Base-by-base conservation (phyloP, 2,329 filamentous ascomycete genomes). In the Cercospora brassicicola region DNA sequence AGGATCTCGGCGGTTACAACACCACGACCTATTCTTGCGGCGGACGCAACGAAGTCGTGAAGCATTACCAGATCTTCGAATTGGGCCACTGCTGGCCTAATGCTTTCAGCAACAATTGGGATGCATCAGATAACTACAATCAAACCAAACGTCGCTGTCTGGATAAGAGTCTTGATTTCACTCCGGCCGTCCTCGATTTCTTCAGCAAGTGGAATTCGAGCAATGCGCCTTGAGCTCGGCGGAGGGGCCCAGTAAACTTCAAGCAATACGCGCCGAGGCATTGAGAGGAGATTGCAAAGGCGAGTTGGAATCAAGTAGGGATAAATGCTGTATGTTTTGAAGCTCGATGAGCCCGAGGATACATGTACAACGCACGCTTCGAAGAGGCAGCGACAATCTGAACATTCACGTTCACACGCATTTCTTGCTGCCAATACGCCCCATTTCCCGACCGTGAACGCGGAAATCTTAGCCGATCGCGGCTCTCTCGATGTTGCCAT, bases 61-160 rank as follows among this genome's bases (percentile, higher is more conserved):
- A 78, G 33, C 81, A 82, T 62, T 82, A 82, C 67, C 76, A 75
- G 45, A 74, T 81, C 36, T 76, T 73, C 10, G 78, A 79, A 5
- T 39, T 81, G n/a, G 76, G 74, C 7, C 81, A 83, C 67, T 77
- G 79, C 53, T 83, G 81, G 82, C 80, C 81, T 2, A 80, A 67
- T 45, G 48, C 45, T 11, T 67, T 57, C 8, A 69, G 69, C 7
- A 62, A 65, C 18, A 76, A 74, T 60, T 72, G 45, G 28, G 74
- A 76, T 70, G 72, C 73, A 3, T 61, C 64, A 6, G 59, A 65
- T 42, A 26, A 53, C 7, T 61, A 60, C 33, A 39, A 68, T 55
- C 62, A 68, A 42, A 57, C 59, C 10, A 69, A 45, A 11, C 63
- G 69, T 15, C 65, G 69, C n/a, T 72, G 73, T 53, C 59, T 59